These are phyloP conservation scores for Xylaria sp. DNA, from an alignment of 2,329 filamentous ascomycete genomes.

Conservation along the genomic window DNA sequence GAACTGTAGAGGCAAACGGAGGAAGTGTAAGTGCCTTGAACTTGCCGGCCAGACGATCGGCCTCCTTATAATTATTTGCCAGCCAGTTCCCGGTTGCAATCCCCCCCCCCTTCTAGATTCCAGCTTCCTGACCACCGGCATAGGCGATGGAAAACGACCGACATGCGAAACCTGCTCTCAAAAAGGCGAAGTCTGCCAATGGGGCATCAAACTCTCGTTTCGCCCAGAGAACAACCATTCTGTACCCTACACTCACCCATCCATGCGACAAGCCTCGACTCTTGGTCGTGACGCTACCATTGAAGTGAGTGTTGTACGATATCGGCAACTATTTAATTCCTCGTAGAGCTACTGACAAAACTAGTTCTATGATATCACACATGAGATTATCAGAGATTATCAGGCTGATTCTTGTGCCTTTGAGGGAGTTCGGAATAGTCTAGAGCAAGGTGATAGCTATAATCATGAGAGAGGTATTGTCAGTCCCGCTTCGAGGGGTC, in stretches of 20 bases:
- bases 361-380: constrained; percentile 3
- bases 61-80: not conserved
- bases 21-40: not conserved
- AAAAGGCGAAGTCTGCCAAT: not conserved
- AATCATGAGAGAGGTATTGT: not conserved
- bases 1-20: constrained; percentile 1
- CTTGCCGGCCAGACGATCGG: not conserved
- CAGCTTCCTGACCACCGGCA: not conserved
- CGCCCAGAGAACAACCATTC: constrained; percentile 4
- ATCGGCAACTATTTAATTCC: not conserved
- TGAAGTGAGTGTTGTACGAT: not conserved
- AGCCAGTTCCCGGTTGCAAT: too few species aligned
- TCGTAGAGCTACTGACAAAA: not conserved
- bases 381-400: constrained; percentile 2
- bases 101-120: not conserved
- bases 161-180: not conserved
- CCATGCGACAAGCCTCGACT: constrained; percentile 1
- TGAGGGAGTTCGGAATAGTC: too few species aligned
- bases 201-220: constrained; percentile 1
- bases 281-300: not conserved
- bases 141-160: not conserved
- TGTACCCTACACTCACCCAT: not conserved
- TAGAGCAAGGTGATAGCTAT: not conserved
- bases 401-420: not conserved
- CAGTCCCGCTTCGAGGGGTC: not conserved